A percentile compares a stretch with the other conserved stretches of the same genome.
These are phyloP conservation scores for Delphinella strobiligena DNA, from an alignment of 2,329 filamentous ascomycete genomes.

Conservation along the genomic window DNA sequence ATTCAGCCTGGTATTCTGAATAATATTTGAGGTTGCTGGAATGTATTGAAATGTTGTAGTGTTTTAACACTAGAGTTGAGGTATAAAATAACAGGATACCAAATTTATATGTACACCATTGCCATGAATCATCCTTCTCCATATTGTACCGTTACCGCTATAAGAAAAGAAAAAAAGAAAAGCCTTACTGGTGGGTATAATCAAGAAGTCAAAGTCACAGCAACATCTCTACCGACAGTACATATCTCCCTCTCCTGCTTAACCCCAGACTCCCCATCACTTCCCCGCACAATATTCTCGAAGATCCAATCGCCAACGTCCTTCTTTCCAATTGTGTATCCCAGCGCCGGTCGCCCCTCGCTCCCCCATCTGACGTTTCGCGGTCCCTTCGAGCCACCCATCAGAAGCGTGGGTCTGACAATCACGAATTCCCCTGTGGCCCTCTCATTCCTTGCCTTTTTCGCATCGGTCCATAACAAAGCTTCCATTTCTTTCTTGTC, in stretches of 20 bases:
- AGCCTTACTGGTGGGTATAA: too few relatives aligned
- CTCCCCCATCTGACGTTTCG: slow-evolving; percentile 20
- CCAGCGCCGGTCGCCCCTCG: slow-evolving; percentile 22
- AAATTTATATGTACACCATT: too few relatives aligned
- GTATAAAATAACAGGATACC: too few relatives aligned
- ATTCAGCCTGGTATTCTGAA: slow-evolving; percentile 23
- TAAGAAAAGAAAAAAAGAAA: too few relatives aligned
- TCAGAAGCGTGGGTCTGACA: slow-evolving; percentile 26
- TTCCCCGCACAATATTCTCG: slow-evolving; percentile 19
- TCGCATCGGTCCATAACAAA: slow-evolving; percentile 17
- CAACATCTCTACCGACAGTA: too few relatives aligned
- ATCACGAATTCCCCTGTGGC: slow-evolving; percentile 20
- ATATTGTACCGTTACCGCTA: too few relatives aligned
- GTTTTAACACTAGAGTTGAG: too few relatives aligned
- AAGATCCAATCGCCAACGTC: slow-evolving; percentile 31
- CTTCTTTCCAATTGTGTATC: slow-evolving; percentile 24
- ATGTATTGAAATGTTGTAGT: too few relatives aligned
- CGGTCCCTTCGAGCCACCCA: slow-evolving; percentile 20
- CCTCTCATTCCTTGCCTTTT: slow-evolving; percentile 10
- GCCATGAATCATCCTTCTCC: too few relatives aligned
- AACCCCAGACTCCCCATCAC: too few relatives aligned
- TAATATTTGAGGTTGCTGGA: slow-evolving; percentile 10
- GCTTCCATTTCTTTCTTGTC: slow-evolving; percentile 28
- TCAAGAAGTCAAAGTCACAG: too few relatives aligned
- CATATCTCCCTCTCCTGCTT: too few relatives aligned